Conservation (phyloP, 2,329 filamentous ascomycete species). For the Trichoderma sp. region DNA sequence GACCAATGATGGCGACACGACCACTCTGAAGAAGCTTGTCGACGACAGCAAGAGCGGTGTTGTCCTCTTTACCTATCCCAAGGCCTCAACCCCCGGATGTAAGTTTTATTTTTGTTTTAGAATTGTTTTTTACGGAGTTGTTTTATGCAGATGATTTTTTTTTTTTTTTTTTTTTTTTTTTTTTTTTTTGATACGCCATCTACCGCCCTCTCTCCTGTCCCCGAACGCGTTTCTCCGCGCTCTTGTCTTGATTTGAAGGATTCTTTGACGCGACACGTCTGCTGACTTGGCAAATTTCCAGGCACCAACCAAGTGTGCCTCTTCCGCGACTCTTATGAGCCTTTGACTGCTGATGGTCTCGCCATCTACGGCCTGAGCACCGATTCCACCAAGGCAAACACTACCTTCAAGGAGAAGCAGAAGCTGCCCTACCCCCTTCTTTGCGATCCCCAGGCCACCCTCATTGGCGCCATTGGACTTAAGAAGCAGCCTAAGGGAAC, state of each 20-base stretch:
- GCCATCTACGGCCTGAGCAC: conserved; percentile 86
- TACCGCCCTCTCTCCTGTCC: neutral
- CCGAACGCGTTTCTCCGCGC: conserved; percentile 3
- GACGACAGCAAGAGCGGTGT: conserved; percentile 81
- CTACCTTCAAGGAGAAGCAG: conserved; percentile 87
- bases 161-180: no score
- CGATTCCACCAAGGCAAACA: conserved; percentile 88
- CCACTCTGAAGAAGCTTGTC: conserved; percentile 74
- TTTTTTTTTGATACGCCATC: neutral
- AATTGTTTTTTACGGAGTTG: neutral
- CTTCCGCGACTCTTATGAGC: conserved; percentile 80
- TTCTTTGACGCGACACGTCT: conserved; percentile 1
- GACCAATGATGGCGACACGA: conserved; percentile 79
- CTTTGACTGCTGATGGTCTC: conserved; percentile 74
- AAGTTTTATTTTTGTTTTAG: conserved; percentile 41
- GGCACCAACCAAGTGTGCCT: conserved; percentile 91
- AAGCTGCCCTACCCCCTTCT: conserved; percentile 83
- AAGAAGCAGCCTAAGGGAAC: conserved; percentile 82
- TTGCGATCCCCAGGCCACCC: conserved; percentile 70
- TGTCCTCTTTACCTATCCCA: conserved; percentile 93
- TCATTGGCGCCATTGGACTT: conserved; percentile 85
- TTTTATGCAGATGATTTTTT: neutral
- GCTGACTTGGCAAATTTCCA: conserved; percentile 36
- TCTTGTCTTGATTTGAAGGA: neutral
- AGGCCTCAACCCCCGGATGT: conserved; percentile 93